Base-by-base conservation (phyloP, 164 flowering plant genomes). In the Brasenia schreberi region DNA sequence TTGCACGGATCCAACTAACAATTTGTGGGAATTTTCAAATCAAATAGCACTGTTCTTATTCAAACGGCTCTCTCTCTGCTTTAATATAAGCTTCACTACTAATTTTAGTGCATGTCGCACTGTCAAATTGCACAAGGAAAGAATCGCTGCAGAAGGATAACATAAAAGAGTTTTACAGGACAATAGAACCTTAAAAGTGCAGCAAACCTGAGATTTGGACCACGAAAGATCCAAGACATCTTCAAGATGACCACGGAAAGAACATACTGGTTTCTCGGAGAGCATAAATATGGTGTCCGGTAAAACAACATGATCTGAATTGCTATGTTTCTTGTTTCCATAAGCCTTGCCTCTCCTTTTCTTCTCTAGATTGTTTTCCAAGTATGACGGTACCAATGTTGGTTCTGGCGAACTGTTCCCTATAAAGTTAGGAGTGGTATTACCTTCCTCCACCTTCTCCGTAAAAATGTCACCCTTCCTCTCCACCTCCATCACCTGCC, bases 141-240 rank as follows among this genome's bases (percentile, higher is more conserved):
- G 56, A 49, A 9, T 49, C 12, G 56, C 10, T 9, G 16, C 56
- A 49, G 16, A 9, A 9, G 16, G 16, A 49, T 49, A 49, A 49
- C 16, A 16, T 18, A 49, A 33, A 2, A 63, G 18, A 7, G 39
- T 18, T 11, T 14, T 49, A 49, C 16, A 4, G 56, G 16, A 49
- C 9, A 18, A 65, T 12, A 6, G 66, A 27, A 61, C n/a, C 12
- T 19, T 14, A 64, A 59, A 69, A 64, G 12, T 66, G 64, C 39
- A 65, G 69, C 89, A 76, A 66, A 90, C 99, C 99, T 90, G 91
- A 70, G 94, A 87, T 69, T 90, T 85, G 70, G 99, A 95, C 99
- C 99, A 95, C 6, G 99, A 92, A 1, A 95, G 88, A 70, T 95
- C 98, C 61, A 95, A 90, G 66, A 95, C 97, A 77, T 87, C 97